Evolutionary conservation across 2,329 filamentous ascomycete species (phyloP), one percentile per base, ranked within the genome.

Genomic region (Hyphodiscus sp.): DNA sequence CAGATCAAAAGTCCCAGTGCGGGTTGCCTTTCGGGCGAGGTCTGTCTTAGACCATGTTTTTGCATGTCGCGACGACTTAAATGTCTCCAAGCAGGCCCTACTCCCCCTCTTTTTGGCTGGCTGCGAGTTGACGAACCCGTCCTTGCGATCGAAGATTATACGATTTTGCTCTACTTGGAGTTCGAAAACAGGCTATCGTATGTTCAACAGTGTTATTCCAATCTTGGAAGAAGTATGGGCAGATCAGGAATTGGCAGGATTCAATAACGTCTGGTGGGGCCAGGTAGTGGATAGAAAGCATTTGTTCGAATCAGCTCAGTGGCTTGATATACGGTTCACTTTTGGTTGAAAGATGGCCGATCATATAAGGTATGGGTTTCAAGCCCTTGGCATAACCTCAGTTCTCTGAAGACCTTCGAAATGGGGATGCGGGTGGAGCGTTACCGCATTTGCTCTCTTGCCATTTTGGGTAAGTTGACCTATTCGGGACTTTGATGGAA

Each of bases 201-300:
- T 52, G 30, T 52, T 52, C 33, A 18, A 44, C 29, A 52, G 30
- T 30, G 41, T 43, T 8, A 47, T 41, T 41, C 44, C 50, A 5
- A 19, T 52, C 26, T 43, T 52, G 5, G 50, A 52, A 52, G 50
- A 52, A 41, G 50, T 52, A 47, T 52, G 50, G 50, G 44, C 43
- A 10, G 50, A 52, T 26, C 43, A 52, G 18, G 50, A 52, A 26
- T 26, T 26, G n/a, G 41, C 15, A 16, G 43, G 44, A 23, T 47
- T 46, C 43, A 26, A 52, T n/a, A 47, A 52, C 26, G 44, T 47
- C 29, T 52, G 50, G 50, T 52, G 50, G 50, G 50, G 50, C 50
- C 44, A 46, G 15, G 43, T 52, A 13, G 44, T 52, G 29, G 50
- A 52, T 42, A 51, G 30, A 20, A 43, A 52, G 29, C 50, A 52